Conservation (phyloP, 2,329 filamentous ascomycete genomes). For the Sporothrix euskadiensis region DNA sequence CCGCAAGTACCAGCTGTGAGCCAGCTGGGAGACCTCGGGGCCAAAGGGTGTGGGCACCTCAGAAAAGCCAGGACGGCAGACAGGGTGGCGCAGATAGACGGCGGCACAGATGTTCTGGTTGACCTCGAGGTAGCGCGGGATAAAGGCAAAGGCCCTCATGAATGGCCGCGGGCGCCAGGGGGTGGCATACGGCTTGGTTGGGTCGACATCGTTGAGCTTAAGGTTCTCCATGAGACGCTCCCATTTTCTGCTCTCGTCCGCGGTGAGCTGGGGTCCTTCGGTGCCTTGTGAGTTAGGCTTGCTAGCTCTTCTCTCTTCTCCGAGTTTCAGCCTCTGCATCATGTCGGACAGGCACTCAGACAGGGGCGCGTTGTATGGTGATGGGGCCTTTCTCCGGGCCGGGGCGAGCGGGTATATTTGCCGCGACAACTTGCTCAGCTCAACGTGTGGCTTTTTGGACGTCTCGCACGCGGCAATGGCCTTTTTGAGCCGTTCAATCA, state of each 20-base stretch:
- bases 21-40: slow-evolving; percentile 69
- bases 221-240: background rate
- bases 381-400: background rate
- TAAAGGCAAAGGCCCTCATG: slow-evolving; percentile 91
- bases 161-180: slow-evolving; percentile 86
- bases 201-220: slow-evolving; percentile 67
- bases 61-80: slow-evolving; percentile 75
- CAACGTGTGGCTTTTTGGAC: background rate
- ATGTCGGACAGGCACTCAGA: background rate
- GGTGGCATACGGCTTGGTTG: slow-evolving; percentile 79
- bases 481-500: background rate
- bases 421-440: background rate
- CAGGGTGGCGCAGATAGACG: slow-evolving; percentile 91
- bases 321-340: slow-evolving; percentile 9
- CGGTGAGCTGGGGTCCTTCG: background rate
- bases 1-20: slow-evolving; percentile 92
- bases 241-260: background rate
- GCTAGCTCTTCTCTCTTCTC: background rate
- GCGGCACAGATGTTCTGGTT: slow-evolving; percentile 96
- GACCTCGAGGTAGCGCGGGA: slow-evolving; percentile 93
- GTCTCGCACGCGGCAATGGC: background rate
- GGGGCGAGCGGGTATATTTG: background rate
- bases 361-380: background rate
- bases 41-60: slow-evolving; percentile 85
- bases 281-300: background rate